Conservation (phyloP, 2,329 filamentous ascomycete genomes). For the Epichloe bromicola region DNA sequence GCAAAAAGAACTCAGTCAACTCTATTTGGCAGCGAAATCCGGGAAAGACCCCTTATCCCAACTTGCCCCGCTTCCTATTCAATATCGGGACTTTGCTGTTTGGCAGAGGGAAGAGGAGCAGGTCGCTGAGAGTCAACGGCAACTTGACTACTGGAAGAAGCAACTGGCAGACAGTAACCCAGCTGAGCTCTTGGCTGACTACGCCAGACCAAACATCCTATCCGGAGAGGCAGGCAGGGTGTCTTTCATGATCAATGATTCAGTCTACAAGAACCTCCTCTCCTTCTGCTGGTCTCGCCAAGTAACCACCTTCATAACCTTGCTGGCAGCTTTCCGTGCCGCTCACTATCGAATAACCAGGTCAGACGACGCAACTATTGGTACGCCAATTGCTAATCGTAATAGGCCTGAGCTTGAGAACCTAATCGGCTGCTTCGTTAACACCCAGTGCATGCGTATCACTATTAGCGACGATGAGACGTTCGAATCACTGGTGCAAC, state of each 20-base stretch:
- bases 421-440: constrained; percentile 16
- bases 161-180: constrained; percentile 9
- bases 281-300: constrained; percentile 5
- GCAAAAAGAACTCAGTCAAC: constrained; percentile 3
- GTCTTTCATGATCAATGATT: constrained; percentile 3
- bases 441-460: constrained; percentile 13
- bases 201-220: constrained; percentile 5
- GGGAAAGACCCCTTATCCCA: too few species aligned
- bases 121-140: constrained; percentile 8
- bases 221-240: constrained; percentile 8
- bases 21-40: constrained; percentile 3
- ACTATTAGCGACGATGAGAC: neutral
- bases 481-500: neutral
- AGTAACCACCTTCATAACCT: constrained; percentile 7
- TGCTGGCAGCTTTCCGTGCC: constrained; percentile 12
- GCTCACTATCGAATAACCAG: constrained; percentile 15
- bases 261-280: constrained; percentile 4
- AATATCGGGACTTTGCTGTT: constrained; percentile 12
- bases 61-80: neutral
- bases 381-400: constrained; percentile 11
- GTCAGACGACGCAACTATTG: constrained; percentile 11
- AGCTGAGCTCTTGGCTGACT: constrained; percentile 8
- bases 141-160: constrained; percentile 13
- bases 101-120: constrained; percentile 13
- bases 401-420: constrained; percentile 10